A percentile compares a stretch with the other conserved stretches of the same genome.
These are phyloP conservation scores for Suillus discolor DNA, from an alignment of 768 basidiomycete genomes.

Conservation along the genomic window DNA sequence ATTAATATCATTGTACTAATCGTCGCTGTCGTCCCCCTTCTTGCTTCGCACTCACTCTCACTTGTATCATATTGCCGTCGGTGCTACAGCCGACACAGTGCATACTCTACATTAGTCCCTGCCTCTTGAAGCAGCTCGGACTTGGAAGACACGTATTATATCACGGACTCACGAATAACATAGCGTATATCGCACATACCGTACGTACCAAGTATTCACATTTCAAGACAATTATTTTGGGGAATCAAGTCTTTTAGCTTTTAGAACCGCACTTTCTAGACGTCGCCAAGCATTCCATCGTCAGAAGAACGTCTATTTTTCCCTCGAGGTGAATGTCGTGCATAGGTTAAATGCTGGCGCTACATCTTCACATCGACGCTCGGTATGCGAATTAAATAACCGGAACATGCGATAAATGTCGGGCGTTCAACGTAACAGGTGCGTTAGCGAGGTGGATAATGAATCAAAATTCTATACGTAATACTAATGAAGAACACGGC, in stretches of 20 bases:
- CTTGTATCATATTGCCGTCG: not conserved
- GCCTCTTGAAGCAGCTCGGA: not conserved
- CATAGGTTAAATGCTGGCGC: not conserved
- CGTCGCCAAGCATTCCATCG: not conserved
- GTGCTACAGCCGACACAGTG: not conserved
- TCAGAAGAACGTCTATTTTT: too few relatives aligned
- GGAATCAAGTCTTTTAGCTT: not conserved
- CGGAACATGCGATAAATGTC: not conserved
- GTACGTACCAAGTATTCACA: not conserved
- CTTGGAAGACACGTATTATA: not conserved
- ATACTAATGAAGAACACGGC: not conserved
- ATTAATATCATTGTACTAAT: conserved; percentile 1
- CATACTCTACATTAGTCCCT: not conserved
- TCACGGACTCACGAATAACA: not conserved
- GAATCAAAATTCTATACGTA: not conserved
- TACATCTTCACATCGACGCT: not conserved
- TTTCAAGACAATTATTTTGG: not conserved
- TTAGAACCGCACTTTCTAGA: not conserved
- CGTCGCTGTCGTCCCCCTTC: not conserved
- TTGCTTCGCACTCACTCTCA: not conserved
- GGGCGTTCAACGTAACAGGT: not conserved
- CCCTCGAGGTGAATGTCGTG: too few relatives aligned
- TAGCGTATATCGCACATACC: not conserved
- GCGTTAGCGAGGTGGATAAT: not conserved
- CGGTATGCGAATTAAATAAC: not conserved